Evolutionary conservation across 2,329 filamentous ascomycete genomes (phyloP).

Genomic region (Paraphaeosphaeria minitans): DNA sequence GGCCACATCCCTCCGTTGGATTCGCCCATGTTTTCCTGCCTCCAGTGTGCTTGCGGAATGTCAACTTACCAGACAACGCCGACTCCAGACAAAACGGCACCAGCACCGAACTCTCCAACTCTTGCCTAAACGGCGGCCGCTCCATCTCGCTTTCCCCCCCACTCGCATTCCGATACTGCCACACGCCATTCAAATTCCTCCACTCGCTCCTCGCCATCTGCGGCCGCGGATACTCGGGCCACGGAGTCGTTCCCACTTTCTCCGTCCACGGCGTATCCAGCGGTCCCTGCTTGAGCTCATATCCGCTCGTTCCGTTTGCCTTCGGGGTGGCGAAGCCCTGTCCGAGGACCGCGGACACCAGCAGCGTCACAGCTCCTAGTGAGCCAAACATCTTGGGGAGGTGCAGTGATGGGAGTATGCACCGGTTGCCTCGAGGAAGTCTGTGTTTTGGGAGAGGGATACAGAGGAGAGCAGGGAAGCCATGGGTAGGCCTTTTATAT

Average conservation of each 20-base stretch:
- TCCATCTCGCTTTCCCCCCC: slow-evolving; percentile 48
- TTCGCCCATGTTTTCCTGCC: too few species aligned
- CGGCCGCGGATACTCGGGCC: slow-evolving; percentile 64
- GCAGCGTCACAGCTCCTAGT: slow-evolving; percentile 16
- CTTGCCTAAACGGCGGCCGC: slow-evolving; percentile 52
- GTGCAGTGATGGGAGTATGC: too few species aligned
- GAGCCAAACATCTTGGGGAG: slow-evolving; percentile 26
- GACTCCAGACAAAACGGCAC: slow-evolving; percentile 62
- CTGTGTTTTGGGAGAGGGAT: not conserved
- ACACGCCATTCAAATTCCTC: slow-evolving; percentile 64
- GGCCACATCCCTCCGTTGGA: too few species aligned
- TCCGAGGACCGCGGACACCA: slow-evolving; percentile 17
- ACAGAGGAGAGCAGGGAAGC: slow-evolving; percentile 14
- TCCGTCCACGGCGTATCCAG: slow-evolving; percentile 57
- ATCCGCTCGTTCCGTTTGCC: slow-evolving; percentile 22
- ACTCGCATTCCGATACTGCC: slow-evolving; percentile 57
- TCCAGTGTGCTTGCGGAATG: too few species aligned
- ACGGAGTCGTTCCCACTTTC: slow-evolving; percentile 58
- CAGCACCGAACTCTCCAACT: slow-evolving; percentile 52
- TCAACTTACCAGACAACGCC: slow-evolving; percentile 53
- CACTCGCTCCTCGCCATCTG: slow-evolving; percentile 60
- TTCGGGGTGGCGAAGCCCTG: slow-evolving; percentile 11
- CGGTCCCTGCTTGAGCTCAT: slow-evolving; percentile 33
- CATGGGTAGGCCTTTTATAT: not conserved
- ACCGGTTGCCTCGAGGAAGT: not conserved